These are phyloP conservation scores for Balamuthia mandrillaris DNA, from an alignment of 208 protist genomes.

Conservation along the genomic window DNA sequence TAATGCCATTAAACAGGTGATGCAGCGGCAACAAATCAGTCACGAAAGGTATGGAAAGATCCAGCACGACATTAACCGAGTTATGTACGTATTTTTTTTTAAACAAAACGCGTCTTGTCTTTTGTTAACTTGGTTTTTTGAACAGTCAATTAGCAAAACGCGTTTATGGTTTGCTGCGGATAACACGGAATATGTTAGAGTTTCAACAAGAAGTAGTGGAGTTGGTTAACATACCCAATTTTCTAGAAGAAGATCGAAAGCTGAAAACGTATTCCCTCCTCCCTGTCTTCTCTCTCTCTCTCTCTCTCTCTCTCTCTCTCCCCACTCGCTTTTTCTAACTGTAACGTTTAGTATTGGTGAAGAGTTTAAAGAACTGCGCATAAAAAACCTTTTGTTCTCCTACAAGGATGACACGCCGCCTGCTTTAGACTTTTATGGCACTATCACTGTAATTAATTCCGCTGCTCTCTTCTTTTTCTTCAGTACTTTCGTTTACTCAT, in stretches of 20 bases:
- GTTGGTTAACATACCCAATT: constrained; percentile 45
- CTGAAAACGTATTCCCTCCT: neutral
- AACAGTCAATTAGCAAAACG: neutral
- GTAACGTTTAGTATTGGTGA: neutral
- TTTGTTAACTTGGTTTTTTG: neutral
- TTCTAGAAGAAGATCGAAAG: neutral
- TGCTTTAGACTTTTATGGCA: constrained; percentile 26
- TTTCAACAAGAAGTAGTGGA: constrained; percentile 46
- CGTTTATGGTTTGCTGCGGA: neutral
- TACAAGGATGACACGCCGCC: constrained; percentile 31
- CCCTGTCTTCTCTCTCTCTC: neutral
- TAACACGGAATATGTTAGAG: constrained; percentile 26
- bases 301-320: neutral
- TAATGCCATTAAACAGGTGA: no score
- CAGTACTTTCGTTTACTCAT: neutral
- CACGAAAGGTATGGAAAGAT: constrained; percentile 48
- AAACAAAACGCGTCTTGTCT: neutral
- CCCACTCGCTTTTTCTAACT: neutral
- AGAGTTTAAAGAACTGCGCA: constrained; percentile 11
- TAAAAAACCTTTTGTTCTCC: constrained; percentile 42
- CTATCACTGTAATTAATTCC: neutral
- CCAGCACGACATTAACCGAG: constrained; percentile 41
- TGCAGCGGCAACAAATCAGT: constrained; percentile 41
- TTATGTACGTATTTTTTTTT: constrained; percentile 4
- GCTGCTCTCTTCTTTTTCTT: neutral